These are phyloP conservation scores for Lunularia cruciata DNA, from an alignment of 225 moss, liverwort and hornwort species.

Conservation along the genomic window DNA sequence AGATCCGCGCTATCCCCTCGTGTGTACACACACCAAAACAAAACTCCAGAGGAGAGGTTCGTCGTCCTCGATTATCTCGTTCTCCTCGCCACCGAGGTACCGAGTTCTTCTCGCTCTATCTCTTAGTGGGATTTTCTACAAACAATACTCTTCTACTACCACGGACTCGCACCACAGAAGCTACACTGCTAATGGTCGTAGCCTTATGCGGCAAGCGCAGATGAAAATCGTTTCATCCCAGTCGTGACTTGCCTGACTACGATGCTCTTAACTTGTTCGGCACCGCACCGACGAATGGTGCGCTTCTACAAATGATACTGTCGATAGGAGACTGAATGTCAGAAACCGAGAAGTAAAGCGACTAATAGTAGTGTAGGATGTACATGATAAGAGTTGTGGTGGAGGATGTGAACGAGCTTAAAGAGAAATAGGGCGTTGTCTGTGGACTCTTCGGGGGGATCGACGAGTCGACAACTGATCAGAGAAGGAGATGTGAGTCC, in stretches of 20 bases:
- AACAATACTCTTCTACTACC: neutral
- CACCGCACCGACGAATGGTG: too few species aligned
- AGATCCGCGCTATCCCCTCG: constrained; percentile 35
- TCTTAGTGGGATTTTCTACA: neutral
- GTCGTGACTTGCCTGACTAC: too few species aligned
- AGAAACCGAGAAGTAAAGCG: neutral
- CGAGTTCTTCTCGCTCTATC: neutral
- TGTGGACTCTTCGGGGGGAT: neutral
- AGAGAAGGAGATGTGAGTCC: neutral
- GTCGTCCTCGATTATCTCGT: neutral
- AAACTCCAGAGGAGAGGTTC: neutral
- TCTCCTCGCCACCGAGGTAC: neutral
- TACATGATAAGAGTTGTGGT: too few species aligned
- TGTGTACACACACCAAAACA: constrained; percentile 15
- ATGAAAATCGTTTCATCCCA: too few species aligned
- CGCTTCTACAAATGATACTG: too few species aligned
- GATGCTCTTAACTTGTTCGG: too few species aligned
- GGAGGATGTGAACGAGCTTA: too few species aligned
- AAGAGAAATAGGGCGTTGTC: neutral
- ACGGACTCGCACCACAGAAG: too few species aligned
- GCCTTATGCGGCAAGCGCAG: too few species aligned
- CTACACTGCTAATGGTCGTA: too few species aligned
- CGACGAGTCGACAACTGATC: neutral
- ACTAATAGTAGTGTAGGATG: neutral
- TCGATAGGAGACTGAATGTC: too few species aligned